Percentiles rank a stretch among this genome's conserved stretches.
Conservation (phyloP, 2,329 filamentous ascomycete genomes). For the Malbranchea zuffiana region DNA sequence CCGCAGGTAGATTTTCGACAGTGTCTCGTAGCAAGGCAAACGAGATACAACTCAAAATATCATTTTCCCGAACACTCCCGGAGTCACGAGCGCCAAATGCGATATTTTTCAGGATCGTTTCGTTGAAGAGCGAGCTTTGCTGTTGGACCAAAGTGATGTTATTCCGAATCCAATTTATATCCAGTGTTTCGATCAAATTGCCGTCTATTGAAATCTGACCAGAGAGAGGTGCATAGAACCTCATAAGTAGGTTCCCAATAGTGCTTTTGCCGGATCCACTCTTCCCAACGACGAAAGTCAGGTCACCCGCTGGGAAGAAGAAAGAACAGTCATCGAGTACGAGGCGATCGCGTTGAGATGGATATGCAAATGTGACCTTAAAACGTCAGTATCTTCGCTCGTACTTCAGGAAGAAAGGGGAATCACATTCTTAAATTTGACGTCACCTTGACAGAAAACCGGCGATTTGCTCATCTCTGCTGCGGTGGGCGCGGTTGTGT, state of each 20-base stretch:
- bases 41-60: constrained; percentile 53
- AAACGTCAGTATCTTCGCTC: constrained; percentile 13
- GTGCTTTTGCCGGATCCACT: constrained; percentile 94
- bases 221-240: constrained; percentile 57
- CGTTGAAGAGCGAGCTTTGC: constrained; percentile 67
- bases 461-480: constrained; percentile 26
- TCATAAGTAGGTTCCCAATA: constrained; percentile 64
- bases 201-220: constrained; percentile 63
- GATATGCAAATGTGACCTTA: constrained; percentile 74
- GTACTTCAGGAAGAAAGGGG: not conserved
- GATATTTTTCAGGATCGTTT: constrained; percentile 68
- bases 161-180: constrained; percentile 60
- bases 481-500: constrained; percentile 8
- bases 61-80: constrained; percentile 38
- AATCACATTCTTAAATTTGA: constrained; percentile 56
- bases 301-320: constrained; percentile 59
- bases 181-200: constrained; percentile 48
- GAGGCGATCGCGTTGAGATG: constrained; percentile 50
- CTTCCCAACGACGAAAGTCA: constrained; percentile 70
- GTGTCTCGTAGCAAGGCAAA: constrained; percentile 59
- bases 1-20: constrained; percentile 55
- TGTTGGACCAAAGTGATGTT: constrained; percentile 79
- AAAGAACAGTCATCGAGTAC: constrained; percentile 55
- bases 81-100: constrained; percentile 53
- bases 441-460: constrained; percentile 49